These are phyloP conservation scores for Vitis cinerea DNA, from an alignment of 164 flowering plant genomes.

Conservation along the genomic window DNA sequence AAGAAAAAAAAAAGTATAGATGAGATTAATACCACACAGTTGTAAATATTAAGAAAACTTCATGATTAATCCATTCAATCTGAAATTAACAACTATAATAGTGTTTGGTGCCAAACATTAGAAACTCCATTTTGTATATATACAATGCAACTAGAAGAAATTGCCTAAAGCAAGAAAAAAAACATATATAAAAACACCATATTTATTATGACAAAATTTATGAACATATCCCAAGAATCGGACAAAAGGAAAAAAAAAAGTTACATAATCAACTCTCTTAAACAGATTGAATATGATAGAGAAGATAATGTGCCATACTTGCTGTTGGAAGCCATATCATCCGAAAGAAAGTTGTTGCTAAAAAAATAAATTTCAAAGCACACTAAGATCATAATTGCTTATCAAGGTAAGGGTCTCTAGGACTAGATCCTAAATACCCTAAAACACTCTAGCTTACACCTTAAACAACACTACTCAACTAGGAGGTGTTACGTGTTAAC, in stretches of 20 bases:
- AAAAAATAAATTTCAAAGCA: neutral
- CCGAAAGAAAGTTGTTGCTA: neutral
- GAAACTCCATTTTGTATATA: neutral
- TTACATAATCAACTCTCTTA: neutral
- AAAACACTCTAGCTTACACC: constrained; percentile 43
- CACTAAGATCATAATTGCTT: constrained; percentile 52
- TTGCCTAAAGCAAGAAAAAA: neutral
- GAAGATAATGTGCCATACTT: neutral
- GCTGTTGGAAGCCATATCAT: neutral
- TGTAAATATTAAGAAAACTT: neutral
- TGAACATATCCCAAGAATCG: neutral
- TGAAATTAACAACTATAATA: neutral
- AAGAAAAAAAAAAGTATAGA: too few species aligned
- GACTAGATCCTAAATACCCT: constrained; percentile 44
- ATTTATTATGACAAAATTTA: neutral
- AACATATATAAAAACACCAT: neutral
- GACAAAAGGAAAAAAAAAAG: neutral
- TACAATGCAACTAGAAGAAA: neutral
- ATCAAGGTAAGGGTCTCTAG: constrained; percentile 65
- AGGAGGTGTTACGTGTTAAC: constrained; percentile 77
- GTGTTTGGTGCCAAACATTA: too few species aligned
- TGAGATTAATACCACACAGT: too few species aligned
- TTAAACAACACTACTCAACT: constrained; percentile 50
- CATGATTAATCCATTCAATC: neutral
- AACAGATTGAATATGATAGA: neutral